Evolutionary conservation across 768 basidiomycete species (phyloP), one percentile per base, ranked within the genome.

Genomic region (Phaeotremella skinneri): DNA sequence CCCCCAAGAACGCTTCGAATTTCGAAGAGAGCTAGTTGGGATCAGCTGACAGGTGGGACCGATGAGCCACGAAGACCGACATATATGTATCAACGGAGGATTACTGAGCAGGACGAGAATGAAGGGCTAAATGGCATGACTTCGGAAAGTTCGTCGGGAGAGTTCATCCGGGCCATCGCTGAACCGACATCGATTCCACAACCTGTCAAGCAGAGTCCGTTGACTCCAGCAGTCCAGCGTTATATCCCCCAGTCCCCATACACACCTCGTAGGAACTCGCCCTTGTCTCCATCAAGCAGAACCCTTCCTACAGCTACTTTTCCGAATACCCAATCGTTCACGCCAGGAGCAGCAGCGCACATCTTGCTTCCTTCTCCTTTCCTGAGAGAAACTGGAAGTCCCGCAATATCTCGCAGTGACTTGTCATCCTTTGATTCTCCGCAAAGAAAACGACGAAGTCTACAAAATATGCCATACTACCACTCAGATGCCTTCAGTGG

Each of bases 391-490:
- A n/a, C n/a, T n/a, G n/a, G n/a, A n/a, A n/a, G n/a, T n/a, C n/a
- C n/a, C n/a, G n/a, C n/a, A n/a, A n/a, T n/a, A n/a, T n/a, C n/a
- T n/a, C n/a, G n/a, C n/a, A n/a, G n/a, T n/a, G n/a, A n/a, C n/a
- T n/a, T n/a, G n/a, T n/a, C n/a, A n/a, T n/a, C n/a, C n/a, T n/a
- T n/a, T n/a, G n/a, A n/a, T n/a, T 39, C 21, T 30, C 50, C 23
- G 11, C 50, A 51, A 13, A 53, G 63, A 2, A 74, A 72, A 45
- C 56, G 72, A 39, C 42, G 69, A 2, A 67, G 64, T 58, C 43
- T 74, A 20, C 70, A 71, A 39, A 69, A 66, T 41, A 66, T 69
- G 64, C 66, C 66, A 21, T 73, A 73, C 45, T 68, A 65, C 37
- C 63, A 47, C 31, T 54, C 62, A 0, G 56, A 56, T 14, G 59